Evolutionary conservation across 129 eudicot genomes (phyloP).

Genomic region (Ambrosia trifida): DNA sequence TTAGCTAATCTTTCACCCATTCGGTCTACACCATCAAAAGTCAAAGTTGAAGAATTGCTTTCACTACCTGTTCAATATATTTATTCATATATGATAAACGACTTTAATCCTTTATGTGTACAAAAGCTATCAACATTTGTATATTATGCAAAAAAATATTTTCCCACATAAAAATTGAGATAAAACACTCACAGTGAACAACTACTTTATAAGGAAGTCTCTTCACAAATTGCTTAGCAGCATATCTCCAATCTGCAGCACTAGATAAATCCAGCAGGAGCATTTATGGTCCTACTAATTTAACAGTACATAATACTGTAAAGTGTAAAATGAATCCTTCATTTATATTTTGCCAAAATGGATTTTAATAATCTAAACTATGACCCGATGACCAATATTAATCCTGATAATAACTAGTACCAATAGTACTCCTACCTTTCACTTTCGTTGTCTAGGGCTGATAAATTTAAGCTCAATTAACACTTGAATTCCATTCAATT

Average conservation of each 20-base stretch:
- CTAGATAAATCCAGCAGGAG: slow-evolving; percentile 35
- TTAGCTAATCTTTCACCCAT: slow-evolving; percentile 91
- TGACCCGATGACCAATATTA: too few species aligned
- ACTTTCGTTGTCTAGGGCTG: too few species aligned
- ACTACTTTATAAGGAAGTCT: slow-evolving; percentile 66
- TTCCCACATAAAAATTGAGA: background rate
- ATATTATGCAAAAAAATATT: background rate
- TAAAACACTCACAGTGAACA: slow-evolving; percentile 69
- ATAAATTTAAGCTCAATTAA: too few species aligned
- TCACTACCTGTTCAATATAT: slow-evolving; percentile 66
- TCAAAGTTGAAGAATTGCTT: slow-evolving; percentile 66
- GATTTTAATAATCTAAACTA: too few species aligned
- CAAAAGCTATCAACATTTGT: background rate
- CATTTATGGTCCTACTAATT: too few species aligned
- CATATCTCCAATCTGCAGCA: slow-evolving; percentile 86
- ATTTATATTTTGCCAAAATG: too few species aligned
- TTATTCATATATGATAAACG: slow-evolving; percentile 1
- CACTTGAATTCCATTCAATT: too few species aligned
- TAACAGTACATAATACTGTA: too few species aligned
- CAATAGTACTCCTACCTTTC: too few species aligned
- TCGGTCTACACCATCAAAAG: slow-evolving; percentile 90
- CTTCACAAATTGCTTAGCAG: slow-evolving; percentile 79
- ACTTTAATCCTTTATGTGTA: background rate
- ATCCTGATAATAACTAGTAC: too few species aligned
- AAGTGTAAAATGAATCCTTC: too few species aligned